Base-by-base conservation (phyloP, 2,329 filamentous ascomycete species). In the Sporothrix mexicana region DNA sequence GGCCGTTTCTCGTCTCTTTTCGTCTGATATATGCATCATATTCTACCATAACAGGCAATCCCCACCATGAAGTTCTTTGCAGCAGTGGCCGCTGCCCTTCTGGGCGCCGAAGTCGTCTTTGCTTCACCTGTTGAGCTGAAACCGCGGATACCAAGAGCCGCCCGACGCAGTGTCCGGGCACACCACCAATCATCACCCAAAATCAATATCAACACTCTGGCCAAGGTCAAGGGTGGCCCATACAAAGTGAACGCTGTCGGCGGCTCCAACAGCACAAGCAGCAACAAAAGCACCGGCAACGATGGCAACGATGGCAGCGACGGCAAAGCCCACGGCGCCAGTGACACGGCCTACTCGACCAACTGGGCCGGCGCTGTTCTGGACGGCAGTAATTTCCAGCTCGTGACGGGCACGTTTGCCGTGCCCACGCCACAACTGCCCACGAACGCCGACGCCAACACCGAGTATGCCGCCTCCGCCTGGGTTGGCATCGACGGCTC, bases 21-120 rank as follows among this genome's bases (percentile, higher is more conserved):
- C 51, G 12, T 25, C 20, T 5, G 10, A 23, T 20, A 23, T 25
- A 2, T 55, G 1, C n/a, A 30, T 30, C 20, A 25, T 36, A 61
- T 41, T 13, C 9, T 20, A 5, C 7, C 25, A n/a, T 23, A 30
- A 12, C 25, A 36, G 5, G 12, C 8, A 10, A 2, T 45, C 12
- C 1, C 8, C 12, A 9, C 15, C 2, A 89, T 88, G 87, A 88
- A 86, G 82, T 80, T 85, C 80, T 80, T 85, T 79, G 77, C 83
- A 67, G 74, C 82, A 68, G 73, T 85, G 61, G 80, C 75, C 41
- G 73, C 74, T 20, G 75, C 72, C 72, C 72, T 75, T 36, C 68
- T 76, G 45, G 71, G 84, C 73, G 82, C 83, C 70, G 80, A 81
- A 72, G 77, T 80, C 72, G 82, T 81, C 66, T 68, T 85, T 49